These are phyloP conservation scores for Coniochaeta pulveracea DNA, from an alignment of 2,329 filamentous ascomycete genomes.

Conservation along the genomic window DNA sequence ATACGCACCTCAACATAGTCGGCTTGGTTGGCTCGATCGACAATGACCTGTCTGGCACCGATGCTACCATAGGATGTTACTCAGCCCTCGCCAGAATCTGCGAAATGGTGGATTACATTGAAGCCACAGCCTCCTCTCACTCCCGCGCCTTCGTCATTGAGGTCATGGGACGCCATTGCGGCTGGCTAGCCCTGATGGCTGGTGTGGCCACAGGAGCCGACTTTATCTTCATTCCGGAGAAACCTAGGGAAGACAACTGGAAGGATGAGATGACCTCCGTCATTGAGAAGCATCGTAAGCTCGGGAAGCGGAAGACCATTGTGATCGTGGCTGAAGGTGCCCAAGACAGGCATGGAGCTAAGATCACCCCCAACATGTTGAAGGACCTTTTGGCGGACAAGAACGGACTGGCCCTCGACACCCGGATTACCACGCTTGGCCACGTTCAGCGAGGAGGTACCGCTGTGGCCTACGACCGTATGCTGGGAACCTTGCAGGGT, in stretches of 20 bases:
- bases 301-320: conserved; percentile 95
- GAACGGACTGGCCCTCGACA: conserved; percentile 72
- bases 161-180: conserved; percentile 97
- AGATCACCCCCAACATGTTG: conserved; percentile 71
- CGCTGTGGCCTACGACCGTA: conserved; percentile 88
- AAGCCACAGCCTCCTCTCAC: conserved; percentile 88
- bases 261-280: conserved; percentile 75
- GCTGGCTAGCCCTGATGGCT: conserved; percentile 93
- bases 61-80: conserved; percentile 95
- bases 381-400: conserved; percentile 78
- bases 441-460: conserved; percentile 95
- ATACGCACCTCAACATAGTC: conserved; percentile 86
- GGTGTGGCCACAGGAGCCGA: conserved; percentile 92
- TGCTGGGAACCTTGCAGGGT: conserved; percentile 85
- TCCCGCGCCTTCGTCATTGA: conserved; percentile 95
- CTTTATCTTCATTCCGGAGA: conserved; percentile 94
- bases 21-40: conserved; percentile 95
- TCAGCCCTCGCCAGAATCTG: conserved; percentile 88
- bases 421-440: conserved; percentile 85
- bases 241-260: conserved; percentile 81
- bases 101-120: conserved; percentile 92
- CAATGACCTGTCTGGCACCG: conserved; percentile 94
- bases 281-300: conserved; percentile 68
- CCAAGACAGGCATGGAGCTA: conserved; percentile 71
- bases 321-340: conserved; percentile 96